phyloP scores from a whole-genome alignment of 768 basidiomycete genomes.

The Cystobasidium tubakii region DNA sequence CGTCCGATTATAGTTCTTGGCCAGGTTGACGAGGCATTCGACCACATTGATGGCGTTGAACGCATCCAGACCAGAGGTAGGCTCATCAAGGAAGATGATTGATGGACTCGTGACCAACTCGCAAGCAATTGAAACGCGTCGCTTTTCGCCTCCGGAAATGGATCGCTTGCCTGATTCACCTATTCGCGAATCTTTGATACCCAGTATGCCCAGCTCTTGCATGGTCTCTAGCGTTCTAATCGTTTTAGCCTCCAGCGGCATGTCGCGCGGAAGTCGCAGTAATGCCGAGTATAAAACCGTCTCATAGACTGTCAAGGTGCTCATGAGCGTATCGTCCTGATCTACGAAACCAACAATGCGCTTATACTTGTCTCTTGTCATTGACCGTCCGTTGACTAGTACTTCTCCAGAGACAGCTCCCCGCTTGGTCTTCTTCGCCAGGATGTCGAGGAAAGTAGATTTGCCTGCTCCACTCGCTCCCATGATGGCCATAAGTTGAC shows the following conservation, averaged over 20 bases:
- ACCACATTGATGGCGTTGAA: slow-evolving; percentile 94
- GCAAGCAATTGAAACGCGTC: slow-evolving; percentile 93
- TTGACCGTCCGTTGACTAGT: slow-evolving; percentile 76
- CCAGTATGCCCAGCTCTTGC: slow-evolving; percentile 87
- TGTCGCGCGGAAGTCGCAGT: slow-evolving; percentile 81
- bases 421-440: slow-evolving; percentile 81
- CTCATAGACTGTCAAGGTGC: slow-evolving; percentile 95
- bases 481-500: slow-evolving; percentile 80
- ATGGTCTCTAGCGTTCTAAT: slow-evolving; percentile 89
- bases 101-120: slow-evolving; percentile 96
- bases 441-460: slow-evolving; percentile 83
- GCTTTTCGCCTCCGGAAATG: slow-evolving; percentile 96
- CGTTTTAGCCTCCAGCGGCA: slow-evolving; percentile 92
- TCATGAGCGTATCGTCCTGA: slow-evolving; percentile 96
- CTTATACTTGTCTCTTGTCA: slow-evolving; percentile 68
- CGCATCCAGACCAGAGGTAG: slow-evolving; percentile 89
- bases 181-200: slow-evolving; percentile 81
- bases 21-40: slow-evolving; percentile 76
- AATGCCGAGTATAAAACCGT: slow-evolving; percentile 90
- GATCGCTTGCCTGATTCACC: slow-evolving; percentile 81
- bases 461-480: slow-evolving; percentile 69
- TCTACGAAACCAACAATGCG: slow-evolving; percentile 91
- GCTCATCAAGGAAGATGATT: slow-evolving; percentile 92
- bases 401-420: slow-evolving; percentile 68
- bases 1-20: slow-evolving; percentile 82